These are phyloP conservation scores for Penicillium sp. DNA, from an alignment of 2,329 filamentous ascomycete genomes.

Conservation along the genomic window DNA sequence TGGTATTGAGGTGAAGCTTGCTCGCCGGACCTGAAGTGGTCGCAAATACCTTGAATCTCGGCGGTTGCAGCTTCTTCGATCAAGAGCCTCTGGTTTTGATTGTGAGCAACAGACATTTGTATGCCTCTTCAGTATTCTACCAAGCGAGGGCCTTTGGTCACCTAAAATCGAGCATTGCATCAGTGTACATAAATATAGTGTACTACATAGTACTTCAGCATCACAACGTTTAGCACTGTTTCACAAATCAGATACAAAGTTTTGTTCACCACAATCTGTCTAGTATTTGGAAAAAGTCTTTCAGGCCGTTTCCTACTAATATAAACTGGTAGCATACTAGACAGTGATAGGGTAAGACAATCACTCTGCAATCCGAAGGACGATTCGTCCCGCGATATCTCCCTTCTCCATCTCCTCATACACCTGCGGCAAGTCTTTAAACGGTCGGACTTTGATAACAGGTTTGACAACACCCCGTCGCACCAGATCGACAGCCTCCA, in stretches of 20 bases:
- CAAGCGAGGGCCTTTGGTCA: no score
- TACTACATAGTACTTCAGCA: no score
- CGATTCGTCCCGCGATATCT: constrained; percentile 45
- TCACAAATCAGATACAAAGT: no score
- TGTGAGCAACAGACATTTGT: no score
- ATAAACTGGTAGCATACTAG: neutral
- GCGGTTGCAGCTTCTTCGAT: neutral
- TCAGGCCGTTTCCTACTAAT: neutral
- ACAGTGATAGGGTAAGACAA: neutral
- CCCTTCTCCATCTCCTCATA: constrained; percentile 49
- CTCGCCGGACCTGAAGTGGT: neutral
- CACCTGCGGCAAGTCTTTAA: constrained; percentile 43
- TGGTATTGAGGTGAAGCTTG: constrained; percentile 51
- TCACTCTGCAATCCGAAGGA: constrained; percentile 41
- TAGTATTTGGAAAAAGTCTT: neutral
- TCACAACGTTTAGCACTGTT: no score
- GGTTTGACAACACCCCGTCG: constrained; percentile 44
- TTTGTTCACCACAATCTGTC: no score
- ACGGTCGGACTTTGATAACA: constrained; percentile 42
- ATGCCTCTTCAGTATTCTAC: no score
- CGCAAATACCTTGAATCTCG: no score
- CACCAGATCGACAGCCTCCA: constrained; percentile 49
- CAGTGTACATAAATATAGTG: no score
- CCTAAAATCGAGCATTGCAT: no score
- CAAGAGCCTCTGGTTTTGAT: no score